phyloP scores from a whole-genome alignment of 2,329 filamentous ascomycete genomes.

The Claviceps africana region DNA sequence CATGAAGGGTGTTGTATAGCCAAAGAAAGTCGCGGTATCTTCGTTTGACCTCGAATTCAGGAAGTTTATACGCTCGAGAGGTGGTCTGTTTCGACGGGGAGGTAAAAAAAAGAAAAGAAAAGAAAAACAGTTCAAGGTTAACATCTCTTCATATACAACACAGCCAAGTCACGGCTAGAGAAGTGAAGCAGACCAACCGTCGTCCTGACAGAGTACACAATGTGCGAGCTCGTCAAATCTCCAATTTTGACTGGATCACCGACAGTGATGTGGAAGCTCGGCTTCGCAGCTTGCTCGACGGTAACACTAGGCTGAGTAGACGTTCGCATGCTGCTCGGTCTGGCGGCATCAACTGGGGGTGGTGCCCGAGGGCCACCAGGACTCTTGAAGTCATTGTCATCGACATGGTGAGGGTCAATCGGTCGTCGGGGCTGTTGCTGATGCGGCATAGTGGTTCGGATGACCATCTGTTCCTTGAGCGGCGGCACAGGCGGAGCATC shows the following conservation, averaged over 20 bases:
- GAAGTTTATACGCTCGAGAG: constrained; percentile 86
- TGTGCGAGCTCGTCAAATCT: constrained; percentile 91
- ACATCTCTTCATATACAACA: background rate
- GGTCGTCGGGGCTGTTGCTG: constrained; percentile 30
- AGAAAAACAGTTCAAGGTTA: background rate
- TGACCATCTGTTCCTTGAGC: constrained; percentile 50
- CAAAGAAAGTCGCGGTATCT: constrained; percentile 95
- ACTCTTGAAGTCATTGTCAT: constrained; percentile 53
- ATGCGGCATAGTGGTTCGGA: constrained; percentile 42
- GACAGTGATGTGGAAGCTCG: constrained; percentile 77
- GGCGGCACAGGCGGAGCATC: constrained; percentile 54
- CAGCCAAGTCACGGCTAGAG: background rate
- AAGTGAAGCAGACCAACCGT: constrained; percentile 41
- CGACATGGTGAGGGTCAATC: constrained; percentile 49
- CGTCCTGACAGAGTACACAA: constrained; percentile 90
- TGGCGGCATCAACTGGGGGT: constrained; percentile 46
- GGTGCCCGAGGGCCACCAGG: constrained; percentile 45
- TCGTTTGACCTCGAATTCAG: constrained; percentile 85
- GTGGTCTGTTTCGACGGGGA: constrained; percentile 49
- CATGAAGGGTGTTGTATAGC: constrained; percentile 90
- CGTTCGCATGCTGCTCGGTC: constrained; percentile 35
- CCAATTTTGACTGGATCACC: constrained; percentile 97
- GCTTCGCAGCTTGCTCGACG: constrained; percentile 86
- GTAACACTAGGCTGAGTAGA: constrained; percentile 65
- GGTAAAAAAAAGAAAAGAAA: no score